Percentiles rank a stretch among this genome's conserved stretches.
Evolutionary conservation across 192 early-diverging fungal genomes (phyloP).

Genomic region (Radiomyces spectabilis): DNA sequence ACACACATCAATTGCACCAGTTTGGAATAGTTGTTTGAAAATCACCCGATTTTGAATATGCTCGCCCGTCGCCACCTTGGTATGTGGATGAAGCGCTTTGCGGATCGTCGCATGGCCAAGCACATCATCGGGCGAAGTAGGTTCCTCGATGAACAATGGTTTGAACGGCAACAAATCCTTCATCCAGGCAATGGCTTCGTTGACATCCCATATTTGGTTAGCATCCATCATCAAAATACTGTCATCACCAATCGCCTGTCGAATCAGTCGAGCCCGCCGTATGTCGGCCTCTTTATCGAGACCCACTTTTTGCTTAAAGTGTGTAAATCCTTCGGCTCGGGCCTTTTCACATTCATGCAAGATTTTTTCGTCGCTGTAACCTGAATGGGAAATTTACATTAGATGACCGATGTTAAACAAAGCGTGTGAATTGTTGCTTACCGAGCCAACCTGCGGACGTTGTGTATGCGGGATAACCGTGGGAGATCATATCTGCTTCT

Average conservation of each 20-base stretch:
- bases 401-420: not conserved
- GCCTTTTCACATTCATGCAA: slow-evolving; percentile 23
- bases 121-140: slow-evolving; percentile 35
- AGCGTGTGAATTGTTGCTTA: no score
- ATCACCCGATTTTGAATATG: slow-evolving; percentile 32
- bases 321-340: slow-evolving; percentile 30
- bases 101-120: slow-evolving; percentile 32
- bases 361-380: slow-evolving; percentile 36
- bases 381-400: slow-evolving; percentile 6
- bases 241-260: slow-evolving; percentile 33
- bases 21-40: slow-evolving; percentile 36
- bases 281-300: slow-evolving; percentile 26
- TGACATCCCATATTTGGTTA: slow-evolving; percentile 42
- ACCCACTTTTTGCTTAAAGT: slow-evolving; percentile 42
- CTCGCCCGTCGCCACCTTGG: slow-evolving; percentile 29
- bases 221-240: slow-evolving; percentile 38
- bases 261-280: slow-evolving; percentile 32
- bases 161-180: slow-evolving; percentile 31
- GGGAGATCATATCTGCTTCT: slow-evolving; percentile 21
- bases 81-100: slow-evolving; percentile 27
- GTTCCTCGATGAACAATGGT: slow-evolving; percentile 37
- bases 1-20: slow-evolving; percentile 30
- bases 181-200: slow-evolving; percentile 42
- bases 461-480: slow-evolving; percentile 35
- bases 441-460: slow-evolving; percentile 37